These are phyloP conservation scores for Botrytis hyacinthi DNA, from an alignment of 2,329 filamentous ascomycete genomes.

Conservation along the genomic window DNA sequence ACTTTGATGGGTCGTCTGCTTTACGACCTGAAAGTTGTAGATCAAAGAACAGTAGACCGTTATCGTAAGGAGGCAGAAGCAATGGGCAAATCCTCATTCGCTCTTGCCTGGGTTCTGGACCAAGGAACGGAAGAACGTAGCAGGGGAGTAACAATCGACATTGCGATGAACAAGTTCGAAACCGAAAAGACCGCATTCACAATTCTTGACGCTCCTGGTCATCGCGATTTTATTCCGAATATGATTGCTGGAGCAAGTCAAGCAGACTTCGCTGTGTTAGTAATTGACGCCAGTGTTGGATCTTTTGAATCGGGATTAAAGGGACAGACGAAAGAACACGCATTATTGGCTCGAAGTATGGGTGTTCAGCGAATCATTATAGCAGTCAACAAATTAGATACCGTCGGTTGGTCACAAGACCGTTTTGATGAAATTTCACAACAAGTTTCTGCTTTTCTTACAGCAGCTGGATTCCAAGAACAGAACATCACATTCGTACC, in stretches of 20 bases:
- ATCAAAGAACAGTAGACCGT: conserved; percentile 83
- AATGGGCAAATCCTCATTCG: conserved; percentile 93
- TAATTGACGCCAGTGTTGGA: conserved; percentile 86
- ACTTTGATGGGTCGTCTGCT: conserved; percentile 95
- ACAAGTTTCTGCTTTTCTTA: conserved; percentile 80
- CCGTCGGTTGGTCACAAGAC: conserved; percentile 75
- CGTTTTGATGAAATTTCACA: conserved; percentile 83
- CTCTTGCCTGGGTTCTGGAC: conserved; percentile 94
- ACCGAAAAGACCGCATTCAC: conserved; percentile 86
- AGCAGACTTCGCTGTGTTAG: conserved; percentile 91
- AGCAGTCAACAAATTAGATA: conserved; percentile 93
- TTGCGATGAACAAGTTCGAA: conserved; percentile 91
- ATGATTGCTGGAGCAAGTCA: conserved; percentile 98
- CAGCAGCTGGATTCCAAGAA: conserved; percentile 73
- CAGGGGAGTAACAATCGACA: conserved; percentile 92
- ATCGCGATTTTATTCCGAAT: conserved; percentile 94
- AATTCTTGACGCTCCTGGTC: conserved; percentile 91
- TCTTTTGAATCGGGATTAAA: conserved; percentile 92
- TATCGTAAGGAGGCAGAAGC: conserved; percentile 85
- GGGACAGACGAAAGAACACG: conserved; percentile 93
- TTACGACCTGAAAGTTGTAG: conserved; percentile 82
- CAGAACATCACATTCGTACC: conserved; percentile 86
- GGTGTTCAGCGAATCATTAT: conserved; percentile 86
- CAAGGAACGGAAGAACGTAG: conserved; percentile 85
- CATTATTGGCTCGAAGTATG: conserved; percentile 83